Percentiles rank a stretch among this genome's conserved stretches.
Conservation (phyloP, 1,139 yeast genomes). For the Pneumocystis wakefieldiae region DNA sequence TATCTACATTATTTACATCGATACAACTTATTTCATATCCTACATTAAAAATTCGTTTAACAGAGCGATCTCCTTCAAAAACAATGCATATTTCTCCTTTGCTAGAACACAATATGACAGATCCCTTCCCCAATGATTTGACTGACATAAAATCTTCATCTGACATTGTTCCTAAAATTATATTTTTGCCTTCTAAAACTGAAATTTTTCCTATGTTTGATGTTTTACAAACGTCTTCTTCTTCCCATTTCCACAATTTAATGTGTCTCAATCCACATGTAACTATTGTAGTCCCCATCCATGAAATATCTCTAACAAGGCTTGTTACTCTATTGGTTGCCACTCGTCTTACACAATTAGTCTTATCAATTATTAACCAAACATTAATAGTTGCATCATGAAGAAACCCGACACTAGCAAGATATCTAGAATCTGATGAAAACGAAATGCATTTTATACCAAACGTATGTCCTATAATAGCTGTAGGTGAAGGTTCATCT, state of each 20-base stretch:
- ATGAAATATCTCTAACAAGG: background rate
- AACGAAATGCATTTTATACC: background rate
- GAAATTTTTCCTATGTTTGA: background rate
- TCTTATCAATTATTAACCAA: background rate
- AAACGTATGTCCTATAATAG: background rate
- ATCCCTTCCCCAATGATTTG: background rate
- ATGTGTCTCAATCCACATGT: background rate
- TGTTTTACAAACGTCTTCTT: background rate
- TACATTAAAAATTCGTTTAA: background rate
- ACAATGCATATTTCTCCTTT: background rate
- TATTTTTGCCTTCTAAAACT: background rate
- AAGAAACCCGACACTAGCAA: conserved; percentile 2
- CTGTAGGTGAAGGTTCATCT: background rate
- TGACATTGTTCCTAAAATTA: background rate
- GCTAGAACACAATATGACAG: background rate
- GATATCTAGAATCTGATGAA: background rate
- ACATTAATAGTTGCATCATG: background rate
- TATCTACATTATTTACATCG: background rate
- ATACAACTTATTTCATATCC: background rate
- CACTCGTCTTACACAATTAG: background rate
- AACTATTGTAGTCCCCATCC: background rate
- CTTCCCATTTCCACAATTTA: background rate
- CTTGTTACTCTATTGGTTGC: background rate
- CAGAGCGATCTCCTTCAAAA: background rate
- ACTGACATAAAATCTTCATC: background rate